These are phyloP conservation scores for Trichomonascaceae sp. DNA, from an alignment of 1,139 yeast species.

Conservation along the genomic window DNA sequence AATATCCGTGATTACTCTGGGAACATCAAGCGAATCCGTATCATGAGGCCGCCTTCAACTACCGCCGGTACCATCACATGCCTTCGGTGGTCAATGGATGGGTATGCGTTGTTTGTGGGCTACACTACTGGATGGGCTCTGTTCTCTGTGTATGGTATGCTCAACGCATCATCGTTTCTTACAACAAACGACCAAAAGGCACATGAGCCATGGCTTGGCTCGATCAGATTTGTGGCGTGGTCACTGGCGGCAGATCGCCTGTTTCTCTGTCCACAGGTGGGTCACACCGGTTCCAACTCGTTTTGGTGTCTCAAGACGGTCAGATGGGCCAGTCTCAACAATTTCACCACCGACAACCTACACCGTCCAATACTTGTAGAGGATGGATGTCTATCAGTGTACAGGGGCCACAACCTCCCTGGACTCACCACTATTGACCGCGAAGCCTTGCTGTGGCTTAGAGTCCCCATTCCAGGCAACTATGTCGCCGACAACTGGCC, in stretches of 20 bases:
- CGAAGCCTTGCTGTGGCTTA: slow-evolving; percentile 28
- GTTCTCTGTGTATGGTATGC: slow-evolving; percentile 27
- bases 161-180: slow-evolving; percentile 21
- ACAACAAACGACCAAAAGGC: slow-evolving; percentile 15
- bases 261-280: slow-evolving; percentile 13
- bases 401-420: slow-evolving; percentile 28
- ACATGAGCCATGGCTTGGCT: slow-evolving; percentile 22
- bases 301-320: slow-evolving; percentile 20
- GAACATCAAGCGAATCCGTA: slow-evolving; percentile 15
- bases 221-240: slow-evolving; percentile 22
- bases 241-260: slow-evolving; percentile 21
- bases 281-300: slow-evolving; percentile 4
- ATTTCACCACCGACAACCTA: slow-evolving; percentile 18
- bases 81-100: slow-evolving; percentile 25
- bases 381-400: slow-evolving; percentile 24
- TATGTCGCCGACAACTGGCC: slow-evolving; percentile 32
- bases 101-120: slow-evolving; percentile 24
- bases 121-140: slow-evolving; percentile 27
- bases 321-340: slow-evolving; percentile 23
- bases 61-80: slow-evolving; percentile 20
- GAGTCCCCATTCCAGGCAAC: slow-evolving; percentile 27
- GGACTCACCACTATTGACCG: slow-evolving; percentile 27
- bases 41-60: slow-evolving; percentile 19
- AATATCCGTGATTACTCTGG: slow-evolving; percentile 25
- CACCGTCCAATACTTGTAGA: slow-evolving; percentile 25